Evolutionary conservation across 2,329 filamentous ascomycete genomes (phyloP).

Genomic region (Aspergillus sp.): DNA sequence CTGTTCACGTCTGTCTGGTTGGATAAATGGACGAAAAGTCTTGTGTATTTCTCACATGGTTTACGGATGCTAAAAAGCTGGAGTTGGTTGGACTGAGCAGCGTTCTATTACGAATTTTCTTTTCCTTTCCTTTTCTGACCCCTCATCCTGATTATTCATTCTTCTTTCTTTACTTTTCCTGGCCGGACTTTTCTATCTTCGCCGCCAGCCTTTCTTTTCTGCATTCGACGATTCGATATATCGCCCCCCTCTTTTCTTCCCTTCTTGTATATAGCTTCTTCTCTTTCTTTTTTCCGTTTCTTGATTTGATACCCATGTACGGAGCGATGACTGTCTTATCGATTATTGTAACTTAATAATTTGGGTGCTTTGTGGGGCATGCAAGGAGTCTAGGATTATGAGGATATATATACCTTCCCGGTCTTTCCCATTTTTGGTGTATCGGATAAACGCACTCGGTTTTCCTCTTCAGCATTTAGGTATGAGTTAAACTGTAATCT

Average conservation of each 20-base stretch:
- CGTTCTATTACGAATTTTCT: neutral
- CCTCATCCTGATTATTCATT: neutral
- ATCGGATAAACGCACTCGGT: too few relatives aligned
- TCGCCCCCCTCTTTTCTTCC: neutral
- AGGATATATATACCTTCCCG: too few relatives aligned
- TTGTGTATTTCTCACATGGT: neutral
- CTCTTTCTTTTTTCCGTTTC: neutral
- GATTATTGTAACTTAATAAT: neutral
- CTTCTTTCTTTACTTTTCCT: neutral
- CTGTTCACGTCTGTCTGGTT: conserved; percentile 21
- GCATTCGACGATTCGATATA: neutral
- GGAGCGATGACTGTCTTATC: conserved; percentile 4
- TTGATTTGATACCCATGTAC: conserved; percentile 11
- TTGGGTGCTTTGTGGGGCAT: neutral
- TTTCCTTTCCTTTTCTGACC: neutral
- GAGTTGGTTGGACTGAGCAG: neutral
- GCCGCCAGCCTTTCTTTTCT: neutral
- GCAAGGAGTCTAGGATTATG: too few relatives aligned
- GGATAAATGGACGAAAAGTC: neutral
- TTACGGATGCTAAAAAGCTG: neutral
- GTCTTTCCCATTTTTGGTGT: too few relatives aligned
- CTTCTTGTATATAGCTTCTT: neutral
- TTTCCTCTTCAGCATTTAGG: too few relatives aligned
- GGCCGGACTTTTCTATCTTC: neutral
- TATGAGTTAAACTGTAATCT: neutral